phyloP scores from a whole-genome alignment of 2,329 filamentous ascomycete species.

The Chrysoporthe cubensis region DNA sequence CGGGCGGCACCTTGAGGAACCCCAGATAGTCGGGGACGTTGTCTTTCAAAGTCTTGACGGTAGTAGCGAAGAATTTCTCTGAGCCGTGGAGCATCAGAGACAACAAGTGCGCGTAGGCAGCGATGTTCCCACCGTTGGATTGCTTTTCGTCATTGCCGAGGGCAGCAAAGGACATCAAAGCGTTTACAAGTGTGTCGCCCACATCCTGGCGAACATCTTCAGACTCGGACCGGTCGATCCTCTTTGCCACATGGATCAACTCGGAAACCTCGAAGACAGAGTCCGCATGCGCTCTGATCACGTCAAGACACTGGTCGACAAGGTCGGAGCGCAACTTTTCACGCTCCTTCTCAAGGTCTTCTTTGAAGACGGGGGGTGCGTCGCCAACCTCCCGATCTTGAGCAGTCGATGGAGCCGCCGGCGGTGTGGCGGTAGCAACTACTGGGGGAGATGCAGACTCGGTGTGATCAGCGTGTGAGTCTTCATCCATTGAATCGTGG shows the following conservation, averaged over 20 bases:
- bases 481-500: constrained; percentile 35
- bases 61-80: constrained; percentile 75
- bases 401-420: constrained; percentile 30
- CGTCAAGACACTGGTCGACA: constrained; percentile 87
- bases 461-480: constrained; percentile 27
- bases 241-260: constrained; percentile 71
- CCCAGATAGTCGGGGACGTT: constrained; percentile 75
- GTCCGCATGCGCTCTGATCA: constrained; percentile 84
- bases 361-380: constrained; percentile 60
- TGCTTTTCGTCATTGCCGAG: constrained; percentile 68
- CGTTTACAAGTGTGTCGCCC: constrained; percentile 80
- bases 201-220: constrained; percentile 69
- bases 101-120: constrained; percentile 89
- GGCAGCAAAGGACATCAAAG: constrained; percentile 71
- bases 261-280: constrained; percentile 91
- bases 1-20: constrained; percentile 74
- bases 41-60: constrained; percentile 73
- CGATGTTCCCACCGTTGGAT: constrained; percentile 65
- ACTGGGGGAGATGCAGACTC: constrained; percentile 17
- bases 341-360: constrained; percentile 79
- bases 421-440: constrained; percentile 14
- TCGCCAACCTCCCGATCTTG: constrained; percentile 31
- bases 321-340: constrained; percentile 72
- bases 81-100: constrained; percentile 85
- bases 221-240: constrained; percentile 60